Conservation (phyloP, 1,284 basidiomycete species). For the Kwoniella shivajii region DNA sequence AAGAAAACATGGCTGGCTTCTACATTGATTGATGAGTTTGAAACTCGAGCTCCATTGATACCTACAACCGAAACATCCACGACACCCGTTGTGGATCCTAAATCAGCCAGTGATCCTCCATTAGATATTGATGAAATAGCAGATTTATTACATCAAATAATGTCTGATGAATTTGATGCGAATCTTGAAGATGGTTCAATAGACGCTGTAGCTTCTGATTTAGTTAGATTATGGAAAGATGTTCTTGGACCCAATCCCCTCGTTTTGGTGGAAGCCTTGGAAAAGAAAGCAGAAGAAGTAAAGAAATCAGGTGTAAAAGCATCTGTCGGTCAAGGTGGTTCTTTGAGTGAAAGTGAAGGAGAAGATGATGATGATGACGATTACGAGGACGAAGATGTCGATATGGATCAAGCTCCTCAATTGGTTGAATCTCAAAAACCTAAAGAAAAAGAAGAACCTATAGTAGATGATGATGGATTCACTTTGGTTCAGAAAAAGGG, state of each 20-base stretch:
- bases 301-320: slow-evolving; percentile 37
- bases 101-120: slow-evolving; percentile 48
- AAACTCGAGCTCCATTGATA: slow-evolving; percentile 53
- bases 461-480: slow-evolving; percentile 86
- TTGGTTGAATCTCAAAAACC: slow-evolving; percentile 54
- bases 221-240: slow-evolving; percentile 68
- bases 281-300: slow-evolving; percentile 62
- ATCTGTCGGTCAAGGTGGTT: slow-evolving; percentile 50
- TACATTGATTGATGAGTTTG: slow-evolving; percentile 80
- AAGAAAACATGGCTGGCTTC: slow-evolving; percentile 81
- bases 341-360: slow-evolving; percentile 58
- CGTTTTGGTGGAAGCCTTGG: slow-evolving; percentile 63
- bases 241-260: slow-evolving; percentile 55
- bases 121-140: slow-evolving; percentile 76
- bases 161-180: slow-evolving; percentile 82
- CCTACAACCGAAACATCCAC: slow-evolving; percentile 9
- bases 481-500: slow-evolving; percentile 64
- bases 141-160: slow-evolving; percentile 68
- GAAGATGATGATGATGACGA: slow-evolving; percentile 56
- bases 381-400: slow-evolving; percentile 61
- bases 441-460: slow-evolving; percentile 61
- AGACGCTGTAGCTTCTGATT: slow-evolving; percentile 67
- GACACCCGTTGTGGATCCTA: slow-evolving; percentile 22
- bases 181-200: slow-evolving; percentile 78
- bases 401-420: slow-evolving; percentile 58